Base-by-base conservation (phyloP, 768 basidiomycete species). In the Hirschioporus abietinus region DNA sequence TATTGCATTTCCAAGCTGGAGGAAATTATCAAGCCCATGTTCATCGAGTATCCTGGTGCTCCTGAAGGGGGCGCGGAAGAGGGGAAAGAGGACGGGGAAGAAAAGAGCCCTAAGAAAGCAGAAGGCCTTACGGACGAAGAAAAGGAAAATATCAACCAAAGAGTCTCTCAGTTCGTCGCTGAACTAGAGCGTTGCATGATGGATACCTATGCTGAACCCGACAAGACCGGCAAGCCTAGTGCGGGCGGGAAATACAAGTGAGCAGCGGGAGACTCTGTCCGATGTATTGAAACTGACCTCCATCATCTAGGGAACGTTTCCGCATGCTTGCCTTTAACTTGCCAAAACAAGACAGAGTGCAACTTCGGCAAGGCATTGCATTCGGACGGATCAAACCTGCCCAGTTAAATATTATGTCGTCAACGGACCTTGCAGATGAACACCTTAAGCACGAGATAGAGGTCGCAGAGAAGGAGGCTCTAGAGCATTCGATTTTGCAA, bases 301-400 rank as follows among this genome's bases (percentile, higher is more conserved):
- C 52, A 24, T 64, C 27, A 34, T 62, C 35, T 68, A 95, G 93
- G 81, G 91, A 93, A 78, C 92, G 93, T 72, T 96, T 95, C 80
- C 88, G 94, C 67, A 95, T 89, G 84, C 83, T 95, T 63, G 87
- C 86, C 67, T 96, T 93, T 79, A 96, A 96, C 78, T 78, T 96
- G 73, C 90, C 84, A 80, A 88, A 95, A 78, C 78, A 81, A 72
- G 93, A 95, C 72, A 90, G 93, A 72, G 84, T 88, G 66, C 81
- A 83, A 68, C 85, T 96, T 70, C 92, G 95, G 76, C 86, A 84
- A 72, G 87, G 90, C 70, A 92, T 96, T 73, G 87, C 87, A 35
- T 85, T 84, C 24, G 82, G 82, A 35, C 81, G 80, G 66, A 86
- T 96, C 59, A 78, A 87, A 63, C 85, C 93, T 7, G 83, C 83